These are phyloP conservation scores for Podila epigama DNA, from an alignment of 192 early-diverging fungal species.

Conservation along the genomic window DNA sequence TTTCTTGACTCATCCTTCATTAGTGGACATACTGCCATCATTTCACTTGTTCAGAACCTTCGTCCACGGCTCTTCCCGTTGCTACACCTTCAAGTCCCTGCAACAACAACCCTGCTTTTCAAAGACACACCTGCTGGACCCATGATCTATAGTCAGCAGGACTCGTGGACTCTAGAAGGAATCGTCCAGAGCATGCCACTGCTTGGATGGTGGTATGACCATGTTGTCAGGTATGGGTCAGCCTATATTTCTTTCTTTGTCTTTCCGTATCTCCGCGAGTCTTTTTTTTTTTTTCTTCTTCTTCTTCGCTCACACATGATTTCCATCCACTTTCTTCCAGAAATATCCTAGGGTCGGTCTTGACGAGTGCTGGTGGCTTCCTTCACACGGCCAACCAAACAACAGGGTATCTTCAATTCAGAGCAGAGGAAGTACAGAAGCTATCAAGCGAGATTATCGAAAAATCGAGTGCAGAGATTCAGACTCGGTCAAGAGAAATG, in stretches of 20 bases:
- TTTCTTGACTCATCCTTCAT: neutral
- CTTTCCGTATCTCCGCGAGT: neutral
- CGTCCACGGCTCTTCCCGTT: conserved; percentile 60
- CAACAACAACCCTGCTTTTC: conserved; percentile 60
- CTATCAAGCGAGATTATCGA: conserved; percentile 47
- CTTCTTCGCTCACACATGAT: too few species aligned
- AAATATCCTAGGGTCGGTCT: conserved; percentile 53
- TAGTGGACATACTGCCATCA: conserved; percentile 56
- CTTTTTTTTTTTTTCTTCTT: neutral
- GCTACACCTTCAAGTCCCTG: conserved; percentile 55
- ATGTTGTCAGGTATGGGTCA: conserved; percentile 50
- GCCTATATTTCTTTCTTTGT: neutral
- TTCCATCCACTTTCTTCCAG: too few species aligned
- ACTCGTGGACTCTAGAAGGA: conserved; percentile 66
- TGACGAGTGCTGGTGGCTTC: conserved; percentile 58
- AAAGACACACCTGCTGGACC: conserved; percentile 52
- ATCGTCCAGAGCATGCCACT: conserved; percentile 62
- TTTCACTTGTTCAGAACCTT: conserved; percentile 60
- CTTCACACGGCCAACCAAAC: conserved; percentile 55
- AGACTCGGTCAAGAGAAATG: conserved; percentile 35
- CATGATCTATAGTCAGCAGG: conserved; percentile 63
- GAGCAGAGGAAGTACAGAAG: conserved; percentile 44
- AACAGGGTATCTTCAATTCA: conserved; percentile 39
- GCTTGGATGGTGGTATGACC: conserved; percentile 64
- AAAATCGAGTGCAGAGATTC: conserved; percentile 37